Evolutionary conservation across 1,139 yeast species (phyloP).

Genomic region (Hansenula lynferdii): DNA sequence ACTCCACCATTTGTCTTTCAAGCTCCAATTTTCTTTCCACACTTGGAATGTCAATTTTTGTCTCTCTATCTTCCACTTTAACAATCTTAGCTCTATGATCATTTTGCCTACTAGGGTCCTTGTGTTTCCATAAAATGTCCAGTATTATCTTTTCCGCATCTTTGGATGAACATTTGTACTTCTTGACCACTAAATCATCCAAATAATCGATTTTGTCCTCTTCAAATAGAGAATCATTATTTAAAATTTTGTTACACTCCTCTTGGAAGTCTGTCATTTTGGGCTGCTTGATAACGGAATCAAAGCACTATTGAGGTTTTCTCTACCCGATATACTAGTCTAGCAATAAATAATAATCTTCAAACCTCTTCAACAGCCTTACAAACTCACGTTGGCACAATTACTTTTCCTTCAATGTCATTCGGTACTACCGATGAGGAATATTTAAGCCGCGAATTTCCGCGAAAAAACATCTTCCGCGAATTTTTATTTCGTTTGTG

Average conservation of each 20-base stretch:
- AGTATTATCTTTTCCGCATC: constrained; percentile 27
- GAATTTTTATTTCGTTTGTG: neutral
- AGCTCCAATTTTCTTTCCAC: constrained; percentile 20
- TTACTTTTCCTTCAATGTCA: too few species aligned
- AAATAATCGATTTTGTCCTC: constrained; percentile 34
- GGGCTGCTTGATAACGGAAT: too few species aligned
- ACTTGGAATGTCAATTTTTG: constrained; percentile 20
- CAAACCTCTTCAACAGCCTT: too few species aligned
- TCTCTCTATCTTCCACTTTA: constrained; percentile 15
- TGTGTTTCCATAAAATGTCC: constrained; percentile 36
- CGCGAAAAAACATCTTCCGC: neutral
- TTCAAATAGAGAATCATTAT: constrained; percentile 26
- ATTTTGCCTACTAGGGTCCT: constrained; percentile 20
- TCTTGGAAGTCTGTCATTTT: constrained; percentile 19
- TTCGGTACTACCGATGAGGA: too few species aligned
- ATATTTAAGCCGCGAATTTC: too few species aligned
- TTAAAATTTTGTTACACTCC: constrained; percentile 26
- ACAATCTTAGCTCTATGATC: constrained; percentile 13
- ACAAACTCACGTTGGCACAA: too few species aligned
- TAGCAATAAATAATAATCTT: too few species aligned
- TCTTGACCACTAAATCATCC: constrained; percentile 27
- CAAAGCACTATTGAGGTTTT: too few species aligned
- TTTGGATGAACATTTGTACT: constrained; percentile 14
- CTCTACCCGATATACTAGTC: too few species aligned
- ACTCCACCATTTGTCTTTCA: constrained; percentile 16